Evolutionary conservation across 2,329 filamentous ascomycete genomes (phyloP).

Genomic region (Cytospora leucostoma): DNA sequence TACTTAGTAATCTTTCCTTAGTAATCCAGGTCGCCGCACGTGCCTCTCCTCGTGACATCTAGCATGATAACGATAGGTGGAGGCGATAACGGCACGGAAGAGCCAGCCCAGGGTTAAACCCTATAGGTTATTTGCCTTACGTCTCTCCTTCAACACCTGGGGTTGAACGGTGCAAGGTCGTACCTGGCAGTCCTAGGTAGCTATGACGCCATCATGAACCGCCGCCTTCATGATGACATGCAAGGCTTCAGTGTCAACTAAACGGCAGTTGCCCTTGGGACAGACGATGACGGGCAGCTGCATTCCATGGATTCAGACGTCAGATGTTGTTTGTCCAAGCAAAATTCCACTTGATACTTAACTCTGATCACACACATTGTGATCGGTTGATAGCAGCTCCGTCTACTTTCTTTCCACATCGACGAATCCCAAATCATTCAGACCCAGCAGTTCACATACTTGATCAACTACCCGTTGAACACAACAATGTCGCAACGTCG

Average conservation of each 20-base stretch:
- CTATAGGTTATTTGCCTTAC: not conserved
- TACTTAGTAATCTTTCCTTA: no score
- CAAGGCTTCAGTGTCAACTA: not conserved
- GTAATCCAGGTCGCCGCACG: no score
- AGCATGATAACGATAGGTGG: no score
- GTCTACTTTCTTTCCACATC: not conserved
- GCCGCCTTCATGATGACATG: constrained; percentile 1
- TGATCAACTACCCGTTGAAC: not conserved
- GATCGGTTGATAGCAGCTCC: not conserved
- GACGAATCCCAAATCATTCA: not conserved
- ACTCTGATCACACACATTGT: not conserved
- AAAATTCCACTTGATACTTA: not conserved
- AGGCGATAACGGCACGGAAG: not conserved
- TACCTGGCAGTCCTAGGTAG: not conserved
- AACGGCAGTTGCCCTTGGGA: no score
- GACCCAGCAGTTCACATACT: not conserved
- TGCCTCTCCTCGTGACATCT: no score
- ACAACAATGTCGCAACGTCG: constrained; percentile 26
- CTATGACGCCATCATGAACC: constrained; percentile 1
- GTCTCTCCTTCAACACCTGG: not conserved
- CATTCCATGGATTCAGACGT: not conserved
- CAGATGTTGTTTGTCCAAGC: not conserved
- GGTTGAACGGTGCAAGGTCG: not conserved
- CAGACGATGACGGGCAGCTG: not conserved
- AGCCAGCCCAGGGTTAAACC: not conserved